Conservation (phyloP, 352 stramenopile genomes). For the Pythium volutum region DNA sequence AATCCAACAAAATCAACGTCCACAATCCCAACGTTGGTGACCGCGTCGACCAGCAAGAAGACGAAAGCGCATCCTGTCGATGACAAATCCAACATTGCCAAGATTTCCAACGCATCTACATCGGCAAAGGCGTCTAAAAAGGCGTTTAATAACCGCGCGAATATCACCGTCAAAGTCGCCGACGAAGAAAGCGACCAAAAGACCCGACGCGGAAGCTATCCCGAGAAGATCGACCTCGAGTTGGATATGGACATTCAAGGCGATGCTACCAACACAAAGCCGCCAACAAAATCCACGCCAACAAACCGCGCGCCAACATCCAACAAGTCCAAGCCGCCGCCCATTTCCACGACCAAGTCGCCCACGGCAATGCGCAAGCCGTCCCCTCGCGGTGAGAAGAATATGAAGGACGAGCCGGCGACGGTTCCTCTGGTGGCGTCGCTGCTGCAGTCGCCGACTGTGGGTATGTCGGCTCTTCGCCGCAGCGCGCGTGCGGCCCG, state of each 20-base stretch:
- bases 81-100: background rate
- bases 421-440: background rate
- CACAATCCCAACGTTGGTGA: background rate
- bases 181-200: conserved; percentile 52
- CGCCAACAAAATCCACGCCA: conserved; percentile 5
- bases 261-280: background rate
- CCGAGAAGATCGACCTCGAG: conserved; percentile 48
- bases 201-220: conserved; percentile 24
- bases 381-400: background rate
- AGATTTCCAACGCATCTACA: background rate
- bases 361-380: conserved; percentile 5
- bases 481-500: conserved; percentile 11
- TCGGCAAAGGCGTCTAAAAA: background rate
- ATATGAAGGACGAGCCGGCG: background rate
- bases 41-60: background rate
- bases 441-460: conserved; percentile 9
- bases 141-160: background rate
- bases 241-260: conserved; percentile 51
- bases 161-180: conserved; percentile 32
- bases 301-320: background rate
- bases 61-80: background rate
- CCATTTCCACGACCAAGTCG: background rate
- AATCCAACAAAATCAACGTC: conserved; percentile 11
- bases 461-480: conserved; percentile 13
- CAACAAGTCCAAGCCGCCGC: background rate